phyloP scores from a whole-genome alignment of 441 rosid genomes.

The Populus tomentosa region DNA sequence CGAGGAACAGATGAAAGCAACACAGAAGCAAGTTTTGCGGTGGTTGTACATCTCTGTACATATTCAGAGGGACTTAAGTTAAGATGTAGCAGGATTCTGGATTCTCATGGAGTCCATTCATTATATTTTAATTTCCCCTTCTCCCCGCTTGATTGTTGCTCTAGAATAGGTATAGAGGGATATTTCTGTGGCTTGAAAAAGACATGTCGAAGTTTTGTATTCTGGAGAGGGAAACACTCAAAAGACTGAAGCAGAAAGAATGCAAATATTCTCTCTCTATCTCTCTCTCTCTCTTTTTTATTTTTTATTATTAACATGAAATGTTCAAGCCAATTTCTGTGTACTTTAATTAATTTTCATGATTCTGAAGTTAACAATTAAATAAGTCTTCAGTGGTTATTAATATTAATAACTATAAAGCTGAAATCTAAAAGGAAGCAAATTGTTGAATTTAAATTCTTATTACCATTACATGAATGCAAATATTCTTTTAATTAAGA shows the following conservation, averaged over 20 bases:
- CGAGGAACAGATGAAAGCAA: slow-evolving; percentile 11
- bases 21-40: slow-evolving; percentile 34
- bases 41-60: slow-evolving; percentile 38
- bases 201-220: background rate
- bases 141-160: background rate
- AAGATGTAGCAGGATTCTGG: slow-evolving; percentile 8
- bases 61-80: slow-evolving; percentile 20
- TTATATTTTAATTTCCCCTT: background rate
- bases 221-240: background rate
- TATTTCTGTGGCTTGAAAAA: background rate
- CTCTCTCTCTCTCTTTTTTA: no score
- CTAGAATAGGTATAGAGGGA: background rate
- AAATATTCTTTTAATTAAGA: background rate
- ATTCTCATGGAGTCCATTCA: slow-evolving; percentile 1
- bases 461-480: background rate
- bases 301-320: no score
- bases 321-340: no score
- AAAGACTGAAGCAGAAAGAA: background rate
- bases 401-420: no score
- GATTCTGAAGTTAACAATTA: no score
- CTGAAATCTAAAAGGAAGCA: no score
- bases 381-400: no score
- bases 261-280: background rate
- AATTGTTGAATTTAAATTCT: no score
- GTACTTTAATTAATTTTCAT: no score